Percentiles rank a stretch among this genome's conserved stretches.
These are phyloP conservation scores for Hypoxylon sp. DNA, from an alignment of 2,329 filamentous ascomycete genomes.

Conservation along the genomic window DNA sequence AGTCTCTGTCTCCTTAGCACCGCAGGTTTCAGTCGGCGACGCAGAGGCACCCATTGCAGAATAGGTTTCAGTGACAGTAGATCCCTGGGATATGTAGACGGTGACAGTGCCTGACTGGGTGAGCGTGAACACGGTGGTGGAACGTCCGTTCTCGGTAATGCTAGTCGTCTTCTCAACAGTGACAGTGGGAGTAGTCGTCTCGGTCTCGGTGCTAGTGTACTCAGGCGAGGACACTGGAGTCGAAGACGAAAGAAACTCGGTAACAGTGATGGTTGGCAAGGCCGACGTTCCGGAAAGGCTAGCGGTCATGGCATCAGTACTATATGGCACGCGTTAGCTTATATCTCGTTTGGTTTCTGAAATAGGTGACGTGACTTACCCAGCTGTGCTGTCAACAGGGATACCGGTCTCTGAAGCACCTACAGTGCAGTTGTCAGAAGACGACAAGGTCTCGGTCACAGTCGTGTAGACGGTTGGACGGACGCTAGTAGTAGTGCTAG, in stretches of 20 bases:
- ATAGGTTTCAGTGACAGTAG: conserved; percentile 14
- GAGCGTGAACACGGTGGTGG: conserved; percentile 3
- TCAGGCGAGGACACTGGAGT: not conserved
- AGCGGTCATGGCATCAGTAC: conserved; percentile 19
- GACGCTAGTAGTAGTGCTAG: conserved; percentile 2
- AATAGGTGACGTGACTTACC: conserved; percentile 24
- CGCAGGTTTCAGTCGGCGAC: conserved; percentile 16
- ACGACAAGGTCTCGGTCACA: conserved; percentile 14
- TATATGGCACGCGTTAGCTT: conserved; percentile 24
- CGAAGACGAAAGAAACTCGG: not conserved
- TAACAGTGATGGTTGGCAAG: not conserved
- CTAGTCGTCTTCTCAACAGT: conserved; percentile 26
- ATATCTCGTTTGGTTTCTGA: not conserved
- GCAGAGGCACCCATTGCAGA: not conserved
- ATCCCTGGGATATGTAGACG: not conserved
- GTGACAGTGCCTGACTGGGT: conserved; percentile 15
- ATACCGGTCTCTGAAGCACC: not conserved
- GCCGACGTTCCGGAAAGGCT: not conserved
- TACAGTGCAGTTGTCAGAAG: conserved; percentile 29
- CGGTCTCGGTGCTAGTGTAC: conserved; percentile 30
- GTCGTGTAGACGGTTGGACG: conserved; percentile 23
- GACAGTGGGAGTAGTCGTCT: conserved; percentile 21
- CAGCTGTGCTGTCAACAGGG: conserved; percentile 17
- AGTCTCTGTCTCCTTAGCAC: conserved; percentile 27
- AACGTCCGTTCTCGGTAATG: not conserved